Conservation (phyloP, 345 rosid genomes). For the Linum tenue region DNA sequence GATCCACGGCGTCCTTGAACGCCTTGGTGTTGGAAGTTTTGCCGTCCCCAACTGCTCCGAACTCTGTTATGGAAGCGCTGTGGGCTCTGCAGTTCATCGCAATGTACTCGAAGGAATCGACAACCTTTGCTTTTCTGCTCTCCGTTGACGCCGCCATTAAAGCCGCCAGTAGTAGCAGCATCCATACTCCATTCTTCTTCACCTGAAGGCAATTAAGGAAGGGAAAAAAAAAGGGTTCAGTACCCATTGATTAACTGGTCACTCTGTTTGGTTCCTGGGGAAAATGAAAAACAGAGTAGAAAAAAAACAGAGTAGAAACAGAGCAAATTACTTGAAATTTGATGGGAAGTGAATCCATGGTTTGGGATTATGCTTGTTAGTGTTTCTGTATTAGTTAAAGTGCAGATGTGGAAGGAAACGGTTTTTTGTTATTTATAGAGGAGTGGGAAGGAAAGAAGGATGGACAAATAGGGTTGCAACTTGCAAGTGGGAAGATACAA, state of each 20-base stretch:
- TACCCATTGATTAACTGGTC: no score
- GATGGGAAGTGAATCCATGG: conserved; percentile 16
- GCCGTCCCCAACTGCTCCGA: conserved; percentile 88
- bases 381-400: conserved; percentile 8
- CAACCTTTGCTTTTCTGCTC: conserved; percentile 25
- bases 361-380: neutral
- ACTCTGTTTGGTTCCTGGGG: conserved; percentile 7
- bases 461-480: neutral
- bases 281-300: neutral
- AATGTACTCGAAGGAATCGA: conserved; percentile 48
- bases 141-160: conserved; percentile 29
- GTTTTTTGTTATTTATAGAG: conserved; percentile 10
- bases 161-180: neutral
- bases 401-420: conserved; percentile 1
- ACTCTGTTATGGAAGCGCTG: conserved; percentile 72
- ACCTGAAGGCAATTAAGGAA: conserved; percentile 17
- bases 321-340: conserved; percentile 18
- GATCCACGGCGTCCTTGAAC: conserved; percentile 51
- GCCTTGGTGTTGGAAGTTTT: conserved; percentile 68
- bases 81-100: conserved; percentile 75
- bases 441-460: neutral
- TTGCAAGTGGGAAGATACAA: neutral
- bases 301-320: neutral
- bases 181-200: conserved; percentile 6
- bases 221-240: neutral